Percentiles rank a stretch among this genome's conserved stretches.
These are phyloP conservation scores for Citropsis articulata DNA, from an alignment of 345 rosid genomes.

Conservation along the genomic window DNA sequence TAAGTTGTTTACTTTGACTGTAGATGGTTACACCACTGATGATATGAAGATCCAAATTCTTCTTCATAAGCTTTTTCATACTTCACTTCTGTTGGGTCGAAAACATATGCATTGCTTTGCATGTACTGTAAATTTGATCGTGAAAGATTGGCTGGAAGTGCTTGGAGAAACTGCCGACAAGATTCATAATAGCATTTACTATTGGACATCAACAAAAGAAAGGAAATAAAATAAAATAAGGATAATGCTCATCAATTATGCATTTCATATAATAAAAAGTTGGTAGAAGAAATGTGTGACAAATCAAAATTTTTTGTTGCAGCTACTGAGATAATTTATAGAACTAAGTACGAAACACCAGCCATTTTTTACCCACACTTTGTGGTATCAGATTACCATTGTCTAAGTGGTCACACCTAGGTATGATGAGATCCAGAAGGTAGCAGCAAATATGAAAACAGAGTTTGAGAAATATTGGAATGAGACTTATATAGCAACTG, in stretches of 20 bases:
- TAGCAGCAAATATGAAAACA: background rate
- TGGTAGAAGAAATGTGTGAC: slow-evolving; percentile 2
- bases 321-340: background rate
- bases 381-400: background rate
- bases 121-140: background rate
- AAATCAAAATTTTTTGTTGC: background rate
- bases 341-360: background rate
- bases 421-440: background rate
- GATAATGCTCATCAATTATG: background rate
- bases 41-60: background rate
- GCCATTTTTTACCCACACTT: background rate
- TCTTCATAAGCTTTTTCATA: background rate
- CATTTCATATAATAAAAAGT: background rate
- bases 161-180: background rate
- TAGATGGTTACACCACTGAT: background rate
- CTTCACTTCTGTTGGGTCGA: background rate
- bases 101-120: background rate
- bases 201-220: background rate
- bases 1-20: background rate
- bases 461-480: background rate
- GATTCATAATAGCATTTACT: background rate
- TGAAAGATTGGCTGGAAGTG: background rate
- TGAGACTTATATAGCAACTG: background rate
- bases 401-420: background rate
- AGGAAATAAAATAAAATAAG: background rate